These are phyloP conservation scores for Climacium dendroides DNA, from an alignment of 225 moss, liverwort and hornwort genomes.

Conservation along the genomic window DNA sequence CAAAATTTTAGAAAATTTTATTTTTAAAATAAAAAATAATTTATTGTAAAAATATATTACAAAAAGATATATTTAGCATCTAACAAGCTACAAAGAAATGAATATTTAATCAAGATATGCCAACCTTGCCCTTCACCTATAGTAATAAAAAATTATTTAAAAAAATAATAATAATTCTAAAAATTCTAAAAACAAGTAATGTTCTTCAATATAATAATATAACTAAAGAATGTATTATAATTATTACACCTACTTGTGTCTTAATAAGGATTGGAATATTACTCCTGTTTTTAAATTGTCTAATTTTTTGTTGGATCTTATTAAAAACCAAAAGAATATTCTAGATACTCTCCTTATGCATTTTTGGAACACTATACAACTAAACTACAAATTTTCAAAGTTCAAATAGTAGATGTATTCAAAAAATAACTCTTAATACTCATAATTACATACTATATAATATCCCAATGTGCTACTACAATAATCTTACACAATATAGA, in stretches of 20 bases:
- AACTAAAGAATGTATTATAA: neutral
- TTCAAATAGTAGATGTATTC: rapidly evolving
- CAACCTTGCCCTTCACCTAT: rapidly evolving
- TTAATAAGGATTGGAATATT: neutral
- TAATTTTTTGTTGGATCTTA: neutral
- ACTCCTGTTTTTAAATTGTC: neutral
- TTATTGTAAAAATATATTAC: rapidly evolving
- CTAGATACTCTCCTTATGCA: rapidly evolving
- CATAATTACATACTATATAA: rapidly evolving
- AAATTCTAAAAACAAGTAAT: neutral
- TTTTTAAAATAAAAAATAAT: neutral
- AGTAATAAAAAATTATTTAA: too few relatives aligned
- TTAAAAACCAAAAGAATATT: neutral
- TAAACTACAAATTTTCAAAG: neutral
- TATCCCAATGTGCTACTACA: neutral
- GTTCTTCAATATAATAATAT: neutral
- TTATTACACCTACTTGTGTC: neutral
- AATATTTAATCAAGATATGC: neutral
- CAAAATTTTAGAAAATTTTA: neutral
- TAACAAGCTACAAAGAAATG: neutral
- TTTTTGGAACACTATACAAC: neutral
- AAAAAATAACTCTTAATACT: too few relatives aligned
- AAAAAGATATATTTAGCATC: too few relatives aligned
- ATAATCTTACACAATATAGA: neutral
- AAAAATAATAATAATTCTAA: too few relatives aligned